Conservation (phyloP, 768 basidiomycete species). For the Xerocomellus amylosporus region DNA sequence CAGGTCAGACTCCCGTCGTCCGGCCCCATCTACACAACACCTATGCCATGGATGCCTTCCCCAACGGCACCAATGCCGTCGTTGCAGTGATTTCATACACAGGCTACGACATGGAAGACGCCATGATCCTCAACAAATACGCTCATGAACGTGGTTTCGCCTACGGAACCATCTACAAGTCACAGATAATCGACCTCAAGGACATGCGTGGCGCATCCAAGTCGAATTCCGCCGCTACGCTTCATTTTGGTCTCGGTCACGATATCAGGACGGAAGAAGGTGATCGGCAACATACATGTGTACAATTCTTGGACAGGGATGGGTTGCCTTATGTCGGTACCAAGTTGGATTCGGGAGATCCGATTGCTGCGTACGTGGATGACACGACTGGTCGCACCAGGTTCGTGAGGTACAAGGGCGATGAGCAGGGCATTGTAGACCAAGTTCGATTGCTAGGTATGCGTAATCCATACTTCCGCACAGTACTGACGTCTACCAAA, state of each 20-base stretch:
- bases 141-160: constrained; percentile 97
- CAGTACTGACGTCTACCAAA: constrained; percentile 30
- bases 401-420: constrained; percentile 94
- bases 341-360: constrained; percentile 67
- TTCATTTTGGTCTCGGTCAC: constrained; percentile 88
- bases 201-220: constrained; percentile 69
- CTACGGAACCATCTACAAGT: constrained; percentile 96
- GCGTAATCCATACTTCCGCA: constrained; percentile 14
- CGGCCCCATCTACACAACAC: constrained; percentile 88
- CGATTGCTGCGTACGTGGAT: constrained; percentile 84
- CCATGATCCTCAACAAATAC: constrained; percentile 99
- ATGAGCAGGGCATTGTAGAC: constrained; percentile 87
- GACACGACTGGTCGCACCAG: constrained; percentile 79
- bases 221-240: constrained; percentile 50
- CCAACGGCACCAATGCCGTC: constrained; percentile 96
- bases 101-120: constrained; percentile 99
- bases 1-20: constrained; percentile 92
- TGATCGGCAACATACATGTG: constrained; percentile 40
- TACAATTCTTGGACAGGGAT: constrained; percentile 68
- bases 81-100: constrained; percentile 99
- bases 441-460: constrained; percentile 86
- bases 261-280: constrained; percentile 64
- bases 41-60: constrained; percentile 98
- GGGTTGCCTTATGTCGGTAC: constrained; percentile 82
- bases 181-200: constrained; percentile 86